phyloP scores from a whole-genome alignment of 257 asterid genomes.

The Linaria vulgaris region DNA sequence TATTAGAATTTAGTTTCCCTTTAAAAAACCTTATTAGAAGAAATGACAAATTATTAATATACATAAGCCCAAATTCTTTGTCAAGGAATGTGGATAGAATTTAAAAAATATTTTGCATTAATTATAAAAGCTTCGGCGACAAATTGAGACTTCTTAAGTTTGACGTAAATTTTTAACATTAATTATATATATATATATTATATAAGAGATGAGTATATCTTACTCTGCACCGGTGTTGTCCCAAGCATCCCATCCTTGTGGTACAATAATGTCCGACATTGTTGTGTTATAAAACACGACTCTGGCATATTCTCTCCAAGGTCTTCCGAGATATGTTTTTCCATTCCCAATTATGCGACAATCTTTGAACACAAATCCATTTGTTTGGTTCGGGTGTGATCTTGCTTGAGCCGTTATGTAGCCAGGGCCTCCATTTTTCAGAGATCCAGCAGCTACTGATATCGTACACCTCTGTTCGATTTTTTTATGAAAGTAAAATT shows the following conservation, averaged over 20 bases:
- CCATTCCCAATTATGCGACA: constrained; percentile 44
- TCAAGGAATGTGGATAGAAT: too few species aligned
- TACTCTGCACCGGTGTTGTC: constrained; percentile 39
- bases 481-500: too few species aligned
- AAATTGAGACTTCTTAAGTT: neutral
- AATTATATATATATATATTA: too few species aligned
- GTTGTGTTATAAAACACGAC: constrained; percentile 50
- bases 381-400: constrained; percentile 17
- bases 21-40: too few species aligned
- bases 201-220: constrained; percentile 10
- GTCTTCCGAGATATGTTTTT: constrained; percentile 45
- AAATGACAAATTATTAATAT: too few species aligned
- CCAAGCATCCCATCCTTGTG: constrained; percentile 70
- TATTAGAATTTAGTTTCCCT: too few species aligned
- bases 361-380: constrained; percentile 46
- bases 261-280: constrained; percentile 45
- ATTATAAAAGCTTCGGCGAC: too few species aligned
- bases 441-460: constrained; percentile 38
- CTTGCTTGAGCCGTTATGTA: constrained; percentile 75
- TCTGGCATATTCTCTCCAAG: constrained; percentile 72
- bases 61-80: too few species aligned
- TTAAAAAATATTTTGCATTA: too few species aligned
- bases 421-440: constrained; percentile 45
- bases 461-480: constrained; percentile 49
- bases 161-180: neutral